Evolutionary conservation across 441 rosid genomes (phyloP), one percentile per base, ranked within the genome.

Genomic region (Breynia disticha): DNA sequence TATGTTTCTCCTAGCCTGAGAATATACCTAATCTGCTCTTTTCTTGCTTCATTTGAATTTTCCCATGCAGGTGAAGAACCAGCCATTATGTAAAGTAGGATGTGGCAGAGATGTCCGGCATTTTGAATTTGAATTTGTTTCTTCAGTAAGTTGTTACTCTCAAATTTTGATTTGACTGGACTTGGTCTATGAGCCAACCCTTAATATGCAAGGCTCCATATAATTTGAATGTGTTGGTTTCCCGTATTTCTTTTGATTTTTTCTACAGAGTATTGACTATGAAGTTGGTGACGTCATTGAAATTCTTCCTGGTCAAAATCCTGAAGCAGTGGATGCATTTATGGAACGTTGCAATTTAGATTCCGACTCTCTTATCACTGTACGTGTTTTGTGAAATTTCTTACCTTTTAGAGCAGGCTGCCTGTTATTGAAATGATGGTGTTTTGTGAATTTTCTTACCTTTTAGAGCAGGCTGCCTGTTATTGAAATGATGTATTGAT

Each of bases 281-380:
- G 86, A 81, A 66, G 81, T 84, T 24, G 99, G 97, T 52, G 93
- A 89, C 72, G 89, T 86, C 62, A 78, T 93, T 60, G 95, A 89
- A 78, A 55, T 93, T 73, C 93, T 89, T 24, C 96, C 99, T 60
- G 57, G 78, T 59, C 96, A 93, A 75, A 52, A 73, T 70, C 70
- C 84, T 59, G 71, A 71, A 49, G 79, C 79, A 1, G 72, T 89
- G 52, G 80, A 84, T 76, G 81, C 88, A 48, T 93, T 93, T 78
- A 52, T 89, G 64, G 51, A 67, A 60, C 80, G 64, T 50, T 93
- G 95, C 65, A 69, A 76, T 65, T 78, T 89, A 81, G 87, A 89
- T 66, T 87, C 95, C 42, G 87, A 84, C 65, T 68, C 90, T 52
- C 67, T 80, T 57, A 89, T 89, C 59, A 82, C 75, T 2, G 97